Evolutionary conservation across 352 stramenopile genomes (phyloP), one percentile per base, ranked within the genome.

Genomic region (Phytophthora cactorum): DNA sequence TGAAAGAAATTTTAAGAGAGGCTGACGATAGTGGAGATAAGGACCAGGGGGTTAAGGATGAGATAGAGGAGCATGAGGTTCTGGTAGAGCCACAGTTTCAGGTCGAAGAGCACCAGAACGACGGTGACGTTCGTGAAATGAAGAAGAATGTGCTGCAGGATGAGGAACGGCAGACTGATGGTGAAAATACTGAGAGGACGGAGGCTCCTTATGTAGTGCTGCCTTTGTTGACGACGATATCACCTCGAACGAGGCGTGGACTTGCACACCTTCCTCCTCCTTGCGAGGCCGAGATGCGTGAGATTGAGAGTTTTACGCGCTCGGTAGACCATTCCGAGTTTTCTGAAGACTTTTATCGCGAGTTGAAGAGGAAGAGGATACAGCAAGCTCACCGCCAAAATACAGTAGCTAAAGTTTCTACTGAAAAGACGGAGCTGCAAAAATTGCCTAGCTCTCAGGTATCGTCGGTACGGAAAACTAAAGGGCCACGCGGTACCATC

Each of bases 151-250:
- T 9, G 32, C 32, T 12, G 8, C 1, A 38, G 12, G 15, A 65
- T 4, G 46, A 22, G 22, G 22, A 70, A 32, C 6, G 17, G 8
- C 15, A 2, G 17, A 55, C 4, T 44, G 17, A 44, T 49, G 38
- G 4, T 54, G 15, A 2, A 17, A 34, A 49, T 36, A 11, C 12
- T 29, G n/a, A 2, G 29, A 38, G 51, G 14, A 63, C 57, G 25
- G 28, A 44, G 6, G 11, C 49, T 39, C 9, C 22, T 5, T 3
- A 47, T 8, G 8, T 74, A 4, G 39, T 74, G 8, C 60, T 88
- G 1, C 82, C 82, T 11, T 34, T 89, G 10, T 57, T 91, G 22
- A 79, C 59, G 36, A 86, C 72, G 6, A 70, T 91, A 17, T 84
- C 80, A 1, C 80, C 82, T 14, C 58, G 78, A 52, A 88, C 77